A percentile compares a stretch with the other conserved stretches of the same genome.
Evolutionary conservation across 345 rosid genomes (phyloP).

Genomic region (Salix koriyanagi): DNA sequence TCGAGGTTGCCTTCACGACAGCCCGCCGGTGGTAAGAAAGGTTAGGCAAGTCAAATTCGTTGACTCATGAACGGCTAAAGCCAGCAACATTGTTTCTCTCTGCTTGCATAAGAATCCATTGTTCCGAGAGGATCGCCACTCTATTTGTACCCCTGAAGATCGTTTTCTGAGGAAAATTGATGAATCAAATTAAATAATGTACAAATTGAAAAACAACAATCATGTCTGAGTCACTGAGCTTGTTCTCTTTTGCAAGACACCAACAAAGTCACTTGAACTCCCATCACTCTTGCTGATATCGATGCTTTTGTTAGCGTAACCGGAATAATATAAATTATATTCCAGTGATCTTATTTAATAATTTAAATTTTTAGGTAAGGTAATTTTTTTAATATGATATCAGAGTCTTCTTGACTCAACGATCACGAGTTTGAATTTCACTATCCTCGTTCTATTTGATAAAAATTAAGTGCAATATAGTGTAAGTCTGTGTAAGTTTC

Average conservation of each 20-base stretch:
- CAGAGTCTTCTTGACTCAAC: too few species aligned
- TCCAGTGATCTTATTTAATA: too few species aligned
- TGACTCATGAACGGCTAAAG: constrained; percentile 15
- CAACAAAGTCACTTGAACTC: constrained; percentile 54
- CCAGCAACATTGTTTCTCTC: constrained; percentile 55
- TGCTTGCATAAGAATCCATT: constrained; percentile 58
- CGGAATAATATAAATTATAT: too few species aligned
- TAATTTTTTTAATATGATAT: accelerated
- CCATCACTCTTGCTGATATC: constrained; percentile 7
- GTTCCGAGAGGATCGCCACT: constrained; percentile 44
- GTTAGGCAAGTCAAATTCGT: constrained; percentile 50
- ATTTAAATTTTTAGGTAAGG: too few species aligned
- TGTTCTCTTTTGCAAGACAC: constrained; percentile 61
- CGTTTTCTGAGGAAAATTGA: constrained; percentile 43
- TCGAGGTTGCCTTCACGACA: constrained; percentile 68
- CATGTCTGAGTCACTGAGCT: constrained; percentile 60
- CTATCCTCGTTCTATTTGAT: too few species aligned
- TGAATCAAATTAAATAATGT: too few species aligned
- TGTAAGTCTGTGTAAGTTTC: too few species aligned
- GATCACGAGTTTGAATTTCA: too few species aligned
- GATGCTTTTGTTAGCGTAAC: neutral
- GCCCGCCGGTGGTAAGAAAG: constrained; percentile 34
- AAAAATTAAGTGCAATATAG: too few species aligned
- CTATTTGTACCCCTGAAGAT: constrained; percentile 65
- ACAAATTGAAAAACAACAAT: constrained; percentile 41